Evolutionary conservation across 192 early-diverging fungal species (phyloP), one percentile per base, ranked within the genome.

Genomic region (Podila epigama): DNA sequence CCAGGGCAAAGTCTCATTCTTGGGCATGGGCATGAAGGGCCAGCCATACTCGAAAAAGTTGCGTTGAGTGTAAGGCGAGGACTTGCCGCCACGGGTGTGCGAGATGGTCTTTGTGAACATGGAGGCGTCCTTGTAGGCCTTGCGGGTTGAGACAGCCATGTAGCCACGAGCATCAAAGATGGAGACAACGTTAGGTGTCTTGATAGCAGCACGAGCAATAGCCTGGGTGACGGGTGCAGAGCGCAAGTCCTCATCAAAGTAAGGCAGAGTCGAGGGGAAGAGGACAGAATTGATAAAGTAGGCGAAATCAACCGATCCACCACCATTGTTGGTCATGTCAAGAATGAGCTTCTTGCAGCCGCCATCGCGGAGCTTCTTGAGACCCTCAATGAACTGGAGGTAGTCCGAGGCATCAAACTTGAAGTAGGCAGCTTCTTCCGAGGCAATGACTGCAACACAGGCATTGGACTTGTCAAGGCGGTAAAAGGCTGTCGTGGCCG

Each of bases 241-340:
- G 35, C 70, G 61, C 36, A 69, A 29, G 37, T 81, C 70, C 39
- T 72, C 51, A n/a, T 63, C 70, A 22, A 75, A 67, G 27, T 69
- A 75, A 9, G 79, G 70, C 52, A 66, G 58, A 7, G 52, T 50
- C 41, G 60, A 51, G 39, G 79, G 79, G 58, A 81, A 81, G 63
- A 81, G 69, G 5, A 75, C 28, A 5, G 44, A 20, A 42, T 81
- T 81, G 60, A 81, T 35, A 60, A 81, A 81, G 63, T 81, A 75
- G 41, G 70, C 58, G 27, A 81, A 58, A 31, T 69, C 55, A 11
- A 68, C 70, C 11, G 58, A 65, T 34, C 79, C 79, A 54, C 79
- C 79, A 51, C 70, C 70, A 16, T 81, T 81, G 64, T 81, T 81
- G 63, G 79, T 70, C 79, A 81, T 63, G 62, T 81, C 79, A 31